Evolutionary conservation across 345 rosid species (phyloP), one percentile per base, ranked within the genome.

Genomic region (Dimocarpus longan): DNA sequence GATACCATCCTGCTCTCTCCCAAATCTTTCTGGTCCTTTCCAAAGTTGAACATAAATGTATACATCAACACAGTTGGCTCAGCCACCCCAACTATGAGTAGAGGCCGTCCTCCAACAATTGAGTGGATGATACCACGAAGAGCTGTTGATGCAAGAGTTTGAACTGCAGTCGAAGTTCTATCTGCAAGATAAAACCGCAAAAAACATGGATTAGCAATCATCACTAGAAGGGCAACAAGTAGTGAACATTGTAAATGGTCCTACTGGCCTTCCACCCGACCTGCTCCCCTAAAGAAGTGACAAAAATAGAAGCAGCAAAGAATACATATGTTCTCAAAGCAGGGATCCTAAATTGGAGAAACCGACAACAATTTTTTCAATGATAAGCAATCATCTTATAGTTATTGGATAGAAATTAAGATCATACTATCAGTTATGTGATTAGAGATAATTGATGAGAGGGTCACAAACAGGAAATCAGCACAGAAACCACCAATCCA

Each of bases 271-370:
- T 76, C 79, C 89, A 83, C 74, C 84, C 92, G 72, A 89, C 84
- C 79, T 89, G 92, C 68, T 89, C 90, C 59, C 92, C 92, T 68
- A 89, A 89, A 52, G 92, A 87, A 78, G 87, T 87, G 78, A 89
- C 92, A 24, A 90, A 90, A 74, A 89, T 87, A 52, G 92, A 89
- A 32, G 92, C 87, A 68, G 92, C 89, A 67, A 89, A 89, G 88
- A 89, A 89, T 81, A 87, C 87, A 57, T 89, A 87, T 76, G 90
- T 91, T 46, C 93, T 91, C 15, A 93, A 92, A 54, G 93, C 95
- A 76, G 90, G 89, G 79, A 92, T 88, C 90, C 92, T 91, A 74
- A 79, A 70, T 48, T 68, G 67, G 60, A 79, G 43, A 66, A 84
- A 68, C 77, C 26, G 78, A 32, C 18, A 50, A 80, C 19, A 26